These are phyloP conservation scores for Hypoxylon intermedium DNA, from an alignment of 495 filamentous ascomycete genomes.

Conservation along the genomic window DNA sequence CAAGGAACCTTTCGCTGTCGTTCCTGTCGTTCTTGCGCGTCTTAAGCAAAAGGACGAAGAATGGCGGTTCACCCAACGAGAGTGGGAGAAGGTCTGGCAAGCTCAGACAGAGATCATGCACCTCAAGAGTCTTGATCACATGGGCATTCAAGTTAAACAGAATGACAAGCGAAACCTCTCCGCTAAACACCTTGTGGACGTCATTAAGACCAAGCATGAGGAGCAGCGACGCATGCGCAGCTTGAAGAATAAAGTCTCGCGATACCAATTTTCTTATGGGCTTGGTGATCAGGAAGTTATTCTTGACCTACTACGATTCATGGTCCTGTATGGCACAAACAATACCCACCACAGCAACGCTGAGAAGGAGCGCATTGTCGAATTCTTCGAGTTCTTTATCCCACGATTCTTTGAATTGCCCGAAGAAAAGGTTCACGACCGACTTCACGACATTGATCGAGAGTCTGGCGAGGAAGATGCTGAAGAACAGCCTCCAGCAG, in stretches of 20 bases:
- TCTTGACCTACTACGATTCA: slow-evolving; percentile 78
- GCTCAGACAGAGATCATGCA: slow-evolving; percentile 90
- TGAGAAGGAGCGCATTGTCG: slow-evolving; percentile 77
- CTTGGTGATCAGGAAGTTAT: slow-evolving; percentile 82
- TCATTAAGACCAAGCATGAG: slow-evolving; percentile 87
- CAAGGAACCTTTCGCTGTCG: slow-evolving; percentile 76
- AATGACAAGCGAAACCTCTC: slow-evolving; percentile 89
- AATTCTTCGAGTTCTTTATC: slow-evolving; percentile 88
- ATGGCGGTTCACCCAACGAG: slow-evolving; percentile 93
- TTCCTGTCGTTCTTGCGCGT: slow-evolving; percentile 84
- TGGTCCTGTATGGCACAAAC: slow-evolving; percentile 76
- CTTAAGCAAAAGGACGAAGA: slow-evolving; percentile 94
- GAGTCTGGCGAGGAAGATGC: slow-evolving; percentile 71
- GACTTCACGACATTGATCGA: slow-evolving; percentile 72
- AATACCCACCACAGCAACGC: slow-evolving; percentile 68
- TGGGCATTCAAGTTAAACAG: slow-evolving; percentile 82
- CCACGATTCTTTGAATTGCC: slow-evolving; percentile 88
- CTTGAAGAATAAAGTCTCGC: slow-evolving; percentile 63
- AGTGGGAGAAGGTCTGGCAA: slow-evolving; percentile 99
- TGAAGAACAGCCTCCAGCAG: slow-evolving; percentile 64
- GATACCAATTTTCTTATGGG: slow-evolving; percentile 74
- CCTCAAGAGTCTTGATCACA: slow-evolving; percentile 94
- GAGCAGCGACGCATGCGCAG: slow-evolving; percentile 74
- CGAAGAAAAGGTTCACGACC: slow-evolving; percentile 74
- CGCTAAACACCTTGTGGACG: slow-evolving; percentile 81